Base-by-base conservation (phyloP, 2,329 filamentous ascomycete genomes). In the Microsporum canis region DNA sequence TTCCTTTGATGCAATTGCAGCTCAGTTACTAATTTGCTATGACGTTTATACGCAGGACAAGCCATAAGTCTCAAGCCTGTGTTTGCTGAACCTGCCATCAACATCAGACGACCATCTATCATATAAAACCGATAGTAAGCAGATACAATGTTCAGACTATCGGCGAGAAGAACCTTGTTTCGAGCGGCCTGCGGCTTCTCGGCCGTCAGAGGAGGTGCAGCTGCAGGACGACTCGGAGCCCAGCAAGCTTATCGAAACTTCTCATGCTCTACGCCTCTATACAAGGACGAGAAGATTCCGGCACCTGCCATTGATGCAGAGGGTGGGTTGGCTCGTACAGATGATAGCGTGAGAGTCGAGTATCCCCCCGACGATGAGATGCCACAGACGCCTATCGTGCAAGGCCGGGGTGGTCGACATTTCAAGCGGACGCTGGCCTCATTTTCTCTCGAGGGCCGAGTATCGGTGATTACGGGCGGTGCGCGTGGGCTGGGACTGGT, bases 401-500 rank as follows among this genome's bases (percentile, higher is more conserved):
- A 85, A 65, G 89, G 89, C 57, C 83, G 88, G 58, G 89, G 88
- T 63, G 89, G 89, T 17, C 82, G 86, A 70, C 88, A 94, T 70
- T 88, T 89, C 75, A 91, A 90, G 78, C 86, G 90, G 51, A 95
- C 91, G 0, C 82, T 96, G 33, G 85, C 88, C 38, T 84, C 84
- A 49, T 97, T 96, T 77, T 92, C 90, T 6, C 82, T 97, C 38
- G 88, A 95, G 71, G 88, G 85, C 63, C 87, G 86, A 70, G 88
- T 91, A 6, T 90, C 85, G 55, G 80, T 96, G 45, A 88, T 97
- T 43, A 97, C 92, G 0, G 92, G 92, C 59, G 92, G 91, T 71
- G 92, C 92, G 31, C 82, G 91, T 71, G 92, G 92, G 5, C 76
- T 97, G 62, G 92, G 92, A 43, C 79, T 96, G 63, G 91, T 95